Base-by-base conservation (phyloP, 1,284 basidiomycete species). In the Hemileia vastatrix region DNA sequence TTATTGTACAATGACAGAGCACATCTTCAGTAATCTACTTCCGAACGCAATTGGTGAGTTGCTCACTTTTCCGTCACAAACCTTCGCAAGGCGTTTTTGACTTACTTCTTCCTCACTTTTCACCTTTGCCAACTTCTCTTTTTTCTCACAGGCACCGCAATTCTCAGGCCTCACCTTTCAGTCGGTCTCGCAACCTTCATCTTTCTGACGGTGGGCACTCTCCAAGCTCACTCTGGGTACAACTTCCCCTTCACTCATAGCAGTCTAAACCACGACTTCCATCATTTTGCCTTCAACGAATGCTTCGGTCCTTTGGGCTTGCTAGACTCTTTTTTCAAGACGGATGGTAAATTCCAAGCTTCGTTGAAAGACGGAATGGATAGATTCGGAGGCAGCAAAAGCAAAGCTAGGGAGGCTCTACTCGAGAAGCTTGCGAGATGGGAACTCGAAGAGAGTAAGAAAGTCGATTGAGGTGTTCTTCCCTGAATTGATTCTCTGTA, bases 211-310 rank as follows among this genome's bases (percentile, higher is more conserved):
- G 54, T 65, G 21, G 52, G 54, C 0, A 66, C 65, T 4, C 23
- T 66, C n/a, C 36, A 44, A n/a, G 60, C 65, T 6, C 65, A 66
- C 40, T 47, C 32, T 15, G 66, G 61, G 11, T 67, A 64, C 54
- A 67, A 67, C 32, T 43, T 67, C 15, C 66, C 66, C 6, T 40
- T 13, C 4, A 44, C 45, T 18, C 52, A 54, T 52, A 32, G 21
- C 21, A 11, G 32, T 31, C 43, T 66, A 13, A 11, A 55, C 6
- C 65, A 66, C 65, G 65, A 66, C 44, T 66, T 52, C 51, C 65
- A 66, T 31, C 65, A 66, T 47, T 66, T 61, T 51, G 43, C 51
- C 32, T 64, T 11, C n/a, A 62, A 56, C 36, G 59, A 62, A 44
- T 44, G 40, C 19, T 62, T 61, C 33, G 59, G 59, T 21, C 59